Conservation (phyloP, 345 rosid genomes). For the Aurinia saxatilis region DNA sequence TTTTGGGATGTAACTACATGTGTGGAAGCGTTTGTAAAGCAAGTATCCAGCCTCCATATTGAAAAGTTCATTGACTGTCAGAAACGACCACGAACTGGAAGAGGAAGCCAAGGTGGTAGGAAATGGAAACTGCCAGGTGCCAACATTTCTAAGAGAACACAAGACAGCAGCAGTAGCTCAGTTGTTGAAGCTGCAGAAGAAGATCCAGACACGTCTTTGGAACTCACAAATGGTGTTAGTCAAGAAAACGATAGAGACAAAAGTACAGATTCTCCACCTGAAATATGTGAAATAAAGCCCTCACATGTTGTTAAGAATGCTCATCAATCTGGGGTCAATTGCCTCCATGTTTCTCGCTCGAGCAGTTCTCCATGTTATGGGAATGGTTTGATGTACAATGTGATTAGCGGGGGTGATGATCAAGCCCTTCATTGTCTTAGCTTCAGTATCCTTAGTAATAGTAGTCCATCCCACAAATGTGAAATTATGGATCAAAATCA, state of each 20-base stretch:
- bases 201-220: conserved; percentile 23
- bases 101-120: conserved; percentile 97
- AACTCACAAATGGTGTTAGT: conserved; percentile 14
- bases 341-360: conserved; percentile 58
- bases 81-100: conserved; percentile 80
- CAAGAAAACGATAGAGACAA: conserved; percentile 25
- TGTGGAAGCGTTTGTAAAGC: conserved; percentile 62
- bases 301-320: conserved; percentile 39
- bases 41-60: conserved; percentile 40
- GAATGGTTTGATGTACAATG: conserved; percentile 33
- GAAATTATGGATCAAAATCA: conserved; percentile 26
- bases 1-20: conserved; percentile 75
- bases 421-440: conserved; percentile 70
- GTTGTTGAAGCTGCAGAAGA: conserved; percentile 17
- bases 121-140: conserved; percentile 53
- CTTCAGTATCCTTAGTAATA: conserved; percentile 23
- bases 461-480: conserved; percentile 11
- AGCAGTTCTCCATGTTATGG: conserved; percentile 27
- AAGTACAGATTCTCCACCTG: conserved; percentile 28
- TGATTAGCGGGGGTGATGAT: conserved; percentile 93
- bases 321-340: conserved; percentile 91
- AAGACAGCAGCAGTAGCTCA: conserved; percentile 3
- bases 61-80: conserved; percentile 55
- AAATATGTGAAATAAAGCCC: conserved; percentile 55
- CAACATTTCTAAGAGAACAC: conserved; percentile 24